Evolutionary conservation across 2,329 filamentous ascomycete genomes (phyloP), one percentile per base, ranked within the genome.

Genomic region (Lasiodiplodia sp.): DNA sequence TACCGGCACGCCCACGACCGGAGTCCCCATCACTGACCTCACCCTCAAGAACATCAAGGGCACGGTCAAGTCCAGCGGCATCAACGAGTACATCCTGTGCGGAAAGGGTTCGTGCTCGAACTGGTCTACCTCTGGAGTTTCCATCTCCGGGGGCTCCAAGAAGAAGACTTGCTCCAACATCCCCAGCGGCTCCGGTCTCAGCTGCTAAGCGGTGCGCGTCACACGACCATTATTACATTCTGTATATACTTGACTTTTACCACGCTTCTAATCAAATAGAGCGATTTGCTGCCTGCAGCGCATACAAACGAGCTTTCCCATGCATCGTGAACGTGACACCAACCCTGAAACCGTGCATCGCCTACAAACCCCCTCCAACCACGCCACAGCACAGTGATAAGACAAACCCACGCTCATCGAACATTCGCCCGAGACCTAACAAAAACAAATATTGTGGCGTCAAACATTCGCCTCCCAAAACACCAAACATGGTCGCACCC

Each of bases 41-140:
- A 78, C 75, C 0, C 56, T 86, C 6, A 69, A 73, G 52, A 77
- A 79, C 64, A 77, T 86, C 64, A 82, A 78, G 6, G 85, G 85
- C 28, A 70, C 72, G 18, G 74, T 79, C 38, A 28, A 68, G 4
- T 72, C 72, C 44, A 75, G 72, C 47, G 81, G 76, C 3, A 77
- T 75, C 4, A 68, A 85, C 31, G 76, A 87, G 68, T 86, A 86
- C 73, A 84, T 89, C 67, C 83, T 88, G 14, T 89, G 87, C 72
- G 87, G 84, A 18, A 79, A 75, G 49, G 85, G 84, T 38, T 80
- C 80, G 70, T 87, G 85, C 78, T 82, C 80, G 6, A 79, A 83
- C 77, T 90, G 87, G 85, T 85, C 80, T 18, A 88, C 86, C 85
- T 79, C 76, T 5, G 81, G 79, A 47, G 82, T 86, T 70, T 70